A percentile compares a stretch with the other conserved stretches of the same genome.
phyloP scores from a whole-genome alignment of 352 stramenopile species.

The Elongisporangium prolatum region DNA sequence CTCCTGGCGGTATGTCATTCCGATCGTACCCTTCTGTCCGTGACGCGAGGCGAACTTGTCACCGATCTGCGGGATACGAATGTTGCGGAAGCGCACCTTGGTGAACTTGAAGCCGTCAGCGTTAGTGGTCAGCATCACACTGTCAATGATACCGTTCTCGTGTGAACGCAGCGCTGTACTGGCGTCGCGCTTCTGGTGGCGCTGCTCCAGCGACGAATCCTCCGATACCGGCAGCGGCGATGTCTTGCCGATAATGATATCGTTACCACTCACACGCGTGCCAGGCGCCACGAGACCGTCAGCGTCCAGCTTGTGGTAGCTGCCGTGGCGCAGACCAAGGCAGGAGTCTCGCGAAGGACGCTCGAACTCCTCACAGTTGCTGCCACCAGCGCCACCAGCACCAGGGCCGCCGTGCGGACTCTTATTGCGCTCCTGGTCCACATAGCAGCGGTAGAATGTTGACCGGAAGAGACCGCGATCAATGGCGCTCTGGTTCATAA shows the following conservation, averaged over 20 bases:
- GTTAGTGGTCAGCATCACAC: slow-evolving; percentile 98
- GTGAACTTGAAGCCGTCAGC: slow-evolving; percentile 96
- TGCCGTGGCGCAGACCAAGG: slow-evolving; percentile 92
- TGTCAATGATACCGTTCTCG: slow-evolving; percentile 99
- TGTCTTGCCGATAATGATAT: slow-evolving; percentile 99
- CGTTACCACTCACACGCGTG: slow-evolving; percentile 95
- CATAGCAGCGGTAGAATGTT: slow-evolving; percentile 99
- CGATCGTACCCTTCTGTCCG: slow-evolving; percentile 94
- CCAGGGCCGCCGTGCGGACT: slow-evolving; percentile 59
- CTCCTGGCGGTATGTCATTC: slow-evolving; percentile 99
- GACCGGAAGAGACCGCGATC: slow-evolving; percentile 99
- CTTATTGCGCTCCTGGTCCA: slow-evolving; percentile 91
- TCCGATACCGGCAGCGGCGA: slow-evolving; percentile 84
- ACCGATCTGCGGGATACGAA: slow-evolving; percentile 98
- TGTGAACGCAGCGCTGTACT: slow-evolving; percentile 97
- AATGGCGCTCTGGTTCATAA: slow-evolving; percentile 99
- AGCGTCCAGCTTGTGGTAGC: slow-evolving; percentile 98
- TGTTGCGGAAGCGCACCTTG: slow-evolving; percentile 98
- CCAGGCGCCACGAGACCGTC: slow-evolving; percentile 97
- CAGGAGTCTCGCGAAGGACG: slow-evolving; percentile 94
- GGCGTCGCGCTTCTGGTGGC: slow-evolving; percentile 96
- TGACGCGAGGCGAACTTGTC: slow-evolving; percentile 97
- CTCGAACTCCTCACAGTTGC: slow-evolving; percentile 93
- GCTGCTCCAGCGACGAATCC: slow-evolving; percentile 76
- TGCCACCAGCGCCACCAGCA: slow-evolving; percentile 43